These are phyloP conservation scores for Lenwebbia sp. DNA, from an alignment of 345 rosid genomes.

Conservation along the genomic window DNA sequence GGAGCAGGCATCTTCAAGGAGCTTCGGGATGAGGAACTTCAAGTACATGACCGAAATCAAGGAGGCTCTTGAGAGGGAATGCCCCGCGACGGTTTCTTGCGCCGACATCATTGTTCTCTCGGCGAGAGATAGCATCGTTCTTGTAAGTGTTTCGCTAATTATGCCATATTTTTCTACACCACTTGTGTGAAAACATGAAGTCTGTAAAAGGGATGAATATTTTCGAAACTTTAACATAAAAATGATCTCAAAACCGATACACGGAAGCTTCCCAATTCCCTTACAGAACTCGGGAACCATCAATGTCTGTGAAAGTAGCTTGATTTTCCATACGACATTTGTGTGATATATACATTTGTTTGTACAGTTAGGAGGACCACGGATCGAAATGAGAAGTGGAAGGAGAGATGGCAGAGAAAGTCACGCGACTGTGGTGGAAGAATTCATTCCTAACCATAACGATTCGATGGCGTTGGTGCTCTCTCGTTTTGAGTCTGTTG, in stretches of 20 bases:
- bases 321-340: neutral
- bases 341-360: neutral
- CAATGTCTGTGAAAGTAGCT: neutral
- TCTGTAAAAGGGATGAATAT: neutral
- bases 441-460: conserved; percentile 55
- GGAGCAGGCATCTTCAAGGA: conserved; percentile 45
- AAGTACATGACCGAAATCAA: conserved; percentile 66
- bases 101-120: conserved; percentile 78
- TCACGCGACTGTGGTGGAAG: conserved; percentile 26
- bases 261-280: neutral
- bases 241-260: neutral
- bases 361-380: conserved; percentile 65
- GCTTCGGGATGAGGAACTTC: conserved; percentile 91
- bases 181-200: neutral
- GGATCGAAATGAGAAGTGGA: conserved; percentile 70
- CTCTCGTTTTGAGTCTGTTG: conserved; percentile 45
- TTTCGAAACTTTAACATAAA: neutral
- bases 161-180: too few species aligned
- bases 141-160: conserved; percentile 20
- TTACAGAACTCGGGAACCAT: neutral
- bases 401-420: conserved; percentile 59
- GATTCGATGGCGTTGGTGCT: conserved; percentile 50
- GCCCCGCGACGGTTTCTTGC: conserved; percentile 74
- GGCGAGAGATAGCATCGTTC: conserved; percentile 67
- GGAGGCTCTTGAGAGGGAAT: conserved; percentile 62